Conservation (phyloP, 495 filamentous ascomycete species). For the Penicillium tannophilum region DNA sequence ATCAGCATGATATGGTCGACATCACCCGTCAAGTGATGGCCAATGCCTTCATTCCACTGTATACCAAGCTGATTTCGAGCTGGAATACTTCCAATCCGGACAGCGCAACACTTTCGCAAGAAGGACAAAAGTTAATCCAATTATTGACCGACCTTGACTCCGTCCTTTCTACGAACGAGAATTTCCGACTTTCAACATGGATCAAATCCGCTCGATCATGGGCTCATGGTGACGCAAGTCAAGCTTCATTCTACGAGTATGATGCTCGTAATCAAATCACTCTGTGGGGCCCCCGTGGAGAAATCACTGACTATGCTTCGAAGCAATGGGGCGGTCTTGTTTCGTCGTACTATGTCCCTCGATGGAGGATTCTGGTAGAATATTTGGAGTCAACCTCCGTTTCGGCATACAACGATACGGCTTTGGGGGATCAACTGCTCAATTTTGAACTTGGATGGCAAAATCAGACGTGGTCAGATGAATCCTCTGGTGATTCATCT, state of each 20-base stretch:
- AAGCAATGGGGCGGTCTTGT: conserved; percentile 54
- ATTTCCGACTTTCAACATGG: conserved; percentile 50
- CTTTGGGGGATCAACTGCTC: conserved; percentile 28
- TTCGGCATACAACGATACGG: conserved; percentile 35
- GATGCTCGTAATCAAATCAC: conserved; percentile 57
- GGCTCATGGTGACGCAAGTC: conserved; percentile 24
- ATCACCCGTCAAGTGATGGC: conserved; percentile 52
- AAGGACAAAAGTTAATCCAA: conserved; percentile 32
- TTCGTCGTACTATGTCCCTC: conserved; percentile 48
- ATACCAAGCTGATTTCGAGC: conserved; percentile 38
- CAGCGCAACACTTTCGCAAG: conserved; percentile 18
- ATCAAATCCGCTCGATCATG: conserved; percentile 42
- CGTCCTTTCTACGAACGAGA: conserved; percentile 46
- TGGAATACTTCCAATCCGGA: conserved; percentile 30
- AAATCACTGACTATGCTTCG: conserved; percentile 54
- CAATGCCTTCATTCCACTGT: conserved; percentile 48
- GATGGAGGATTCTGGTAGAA: conserved; percentile 51
- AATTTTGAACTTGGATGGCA: conserved; percentile 48
- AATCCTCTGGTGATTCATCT: conserved; percentile 11
- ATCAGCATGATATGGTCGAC: conserved; percentile 53
- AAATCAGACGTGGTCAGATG: conserved; percentile 23
- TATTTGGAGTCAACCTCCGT: conserved; percentile 40
- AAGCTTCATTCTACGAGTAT: conserved; percentile 48
- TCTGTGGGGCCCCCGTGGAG: conserved; percentile 52
- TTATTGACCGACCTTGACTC: conserved; percentile 43